Evolutionary conservation across 2,329 filamentous ascomycete species (phyloP), one percentile per base, ranked within the genome.

Genomic region (Pseudogymnoascus sp.): DNA sequence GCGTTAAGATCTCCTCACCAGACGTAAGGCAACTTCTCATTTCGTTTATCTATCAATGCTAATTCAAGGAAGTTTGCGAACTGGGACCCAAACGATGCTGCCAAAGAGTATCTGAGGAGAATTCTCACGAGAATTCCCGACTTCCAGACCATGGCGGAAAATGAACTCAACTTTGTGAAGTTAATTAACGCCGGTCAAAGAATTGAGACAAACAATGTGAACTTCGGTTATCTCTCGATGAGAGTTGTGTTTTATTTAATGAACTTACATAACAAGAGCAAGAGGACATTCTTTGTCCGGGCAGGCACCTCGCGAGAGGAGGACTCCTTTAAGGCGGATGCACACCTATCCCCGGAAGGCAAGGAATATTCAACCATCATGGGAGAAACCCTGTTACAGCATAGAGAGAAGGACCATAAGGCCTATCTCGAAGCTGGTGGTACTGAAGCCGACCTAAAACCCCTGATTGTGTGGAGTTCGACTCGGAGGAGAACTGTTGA

Each of bases 181-280:
- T 97, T 99, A 93, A 96, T 97, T 74, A 99, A 99, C 69, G 95
- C 95, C 6, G 95, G 95, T 49, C 87, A 93, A 72, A 87, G 91
- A 68, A 89, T 99, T 72, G 89, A 93, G 70, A 93, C 97, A 76
- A 99, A 99, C 78, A 97, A 97, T 69, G 90, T 95, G 74, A 93
- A 89, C 72, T 97, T 99, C 75, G 93, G 93, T 70, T 99, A 99
- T 73, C 83, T 99, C 34, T 96, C 93, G 0, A 93, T 99, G 74
- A 87, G 95, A 65, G 99, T 99, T 68, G 93, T 99, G 63, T 99
- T 99, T 77, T 99, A 97, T 75, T 85, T 99, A 56, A 90, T 96
- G 72, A 99, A 99, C 72, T 81, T 97, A 23, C 95, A 99, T 76
- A 97, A 97, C 80, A 97, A 99, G 76, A 89, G 89, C 59, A 86